phyloP scores from a whole-genome alignment of 441 rosid genomes.

The Aleurites moluccanus region DNA sequence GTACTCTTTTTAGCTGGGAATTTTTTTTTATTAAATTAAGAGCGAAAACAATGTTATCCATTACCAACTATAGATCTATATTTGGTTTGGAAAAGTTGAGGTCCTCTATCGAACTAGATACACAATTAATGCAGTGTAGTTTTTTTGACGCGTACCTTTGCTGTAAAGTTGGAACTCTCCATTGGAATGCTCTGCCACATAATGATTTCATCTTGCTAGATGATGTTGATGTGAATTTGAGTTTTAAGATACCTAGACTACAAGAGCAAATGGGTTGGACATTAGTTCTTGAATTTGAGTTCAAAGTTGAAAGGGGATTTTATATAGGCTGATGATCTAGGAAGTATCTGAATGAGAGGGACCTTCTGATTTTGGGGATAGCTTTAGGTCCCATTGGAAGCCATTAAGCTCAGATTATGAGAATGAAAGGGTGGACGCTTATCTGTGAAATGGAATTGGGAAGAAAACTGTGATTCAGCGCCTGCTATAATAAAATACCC shows the following conservation, averaged over 20 bases:
- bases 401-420: slow-evolving; percentile 3
- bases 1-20: neutral
- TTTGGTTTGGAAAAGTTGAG: neutral
- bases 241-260: neutral
- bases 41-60: neutral
- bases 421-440: neutral
- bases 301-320: neutral
- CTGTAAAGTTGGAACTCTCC: neutral
- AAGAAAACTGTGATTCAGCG: neutral
- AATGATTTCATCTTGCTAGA: slow-evolving; percentile 1
- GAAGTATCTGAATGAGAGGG: neutral
- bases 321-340: slow-evolving; percentile 13
- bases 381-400: neutral
- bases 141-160: neutral
- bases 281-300: slow-evolving; percentile 2
- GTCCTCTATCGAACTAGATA: neutral
- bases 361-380: neutral
- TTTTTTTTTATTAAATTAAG: neutral
- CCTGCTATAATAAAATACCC: slow-evolving; percentile 2
- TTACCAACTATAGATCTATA: neutral
- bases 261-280: neutral
- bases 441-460: slow-evolving; percentile 3
- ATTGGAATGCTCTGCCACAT: neutral
- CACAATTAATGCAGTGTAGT: neutral
- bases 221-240: neutral